Base-by-base conservation (phyloP, 2,329 filamentous ascomycete genomes). In the Harringtonia aguacate region DNA sequence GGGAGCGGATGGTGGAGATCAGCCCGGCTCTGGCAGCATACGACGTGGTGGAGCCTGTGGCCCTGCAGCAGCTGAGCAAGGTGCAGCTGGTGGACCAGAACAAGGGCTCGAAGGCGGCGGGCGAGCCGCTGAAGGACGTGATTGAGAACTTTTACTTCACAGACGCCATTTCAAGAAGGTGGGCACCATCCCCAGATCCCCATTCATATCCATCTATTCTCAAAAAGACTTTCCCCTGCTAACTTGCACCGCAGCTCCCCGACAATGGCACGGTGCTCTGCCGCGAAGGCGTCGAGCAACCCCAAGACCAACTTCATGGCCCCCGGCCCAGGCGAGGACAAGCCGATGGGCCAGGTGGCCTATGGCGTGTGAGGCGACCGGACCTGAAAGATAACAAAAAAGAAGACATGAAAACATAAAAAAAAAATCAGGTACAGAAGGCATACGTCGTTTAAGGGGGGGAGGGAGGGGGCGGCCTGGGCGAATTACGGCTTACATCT, bases 111-210 rank as follows among this genome's bases (percentile, higher is more conserved):
- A 83, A 86, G 66, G 58, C 74, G n/a, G 82, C 71, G 34, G 81
- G 79, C n/a, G 67, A 73, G 55, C 78, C 85, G 27, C 73, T 98
- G 57, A 86, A 81, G 72, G 86, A 85, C 66, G 79, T 84, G 46
- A 86, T 98, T 55, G 81, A 95, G 57, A 86, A 98, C 72, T 98
- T 98, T 66, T 98, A 89, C 71, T 95, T 97, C 67, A 98, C 92
- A 63, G 90, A 98, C 67, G 80, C 83, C 46, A 95, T 98, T 64
- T 94, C 89, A 33, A 82, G 92, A 76, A 95, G 87, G 87, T 92
- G 70, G 64, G 79, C 22, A 27, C 12, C 17, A 22, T 30, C n/a
- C 30, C 30, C 14, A 31, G 5, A 8, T n/a, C 28, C 13, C 8
- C 28, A 8, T 13, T 13, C 28, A 29, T 29, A 29, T 8, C 13